Percentiles rank a stretch among this genome's conserved stretches.
Evolutionary conservation across 2,329 filamentous ascomycete genomes (phyloP).

Genomic region (Sporothrix brunneoviolacea): DNA sequence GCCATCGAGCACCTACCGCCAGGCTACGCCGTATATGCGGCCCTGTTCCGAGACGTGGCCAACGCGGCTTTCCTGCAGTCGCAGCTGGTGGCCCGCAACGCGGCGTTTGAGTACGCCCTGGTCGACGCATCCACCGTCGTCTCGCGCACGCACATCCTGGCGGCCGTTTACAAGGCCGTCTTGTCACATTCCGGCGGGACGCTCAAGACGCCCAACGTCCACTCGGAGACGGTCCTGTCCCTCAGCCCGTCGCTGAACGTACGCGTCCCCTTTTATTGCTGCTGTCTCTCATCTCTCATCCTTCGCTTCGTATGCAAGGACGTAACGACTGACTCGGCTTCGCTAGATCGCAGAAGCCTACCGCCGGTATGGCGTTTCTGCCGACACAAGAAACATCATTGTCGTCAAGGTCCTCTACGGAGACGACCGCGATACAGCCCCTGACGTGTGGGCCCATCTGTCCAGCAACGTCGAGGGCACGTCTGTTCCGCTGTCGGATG

Average conservation of each 20-base stretch:
- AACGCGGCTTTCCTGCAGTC: slow-evolving; percentile 74
- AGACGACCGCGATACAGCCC: slow-evolving; percentile 34
- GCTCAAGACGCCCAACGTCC: slow-evolving; percentile 75
- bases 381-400: slow-evolving; percentile 64
- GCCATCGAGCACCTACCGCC: slow-evolving; percentile 68
- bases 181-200: slow-evolving; percentile 52
- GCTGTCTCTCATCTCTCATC: background rate
- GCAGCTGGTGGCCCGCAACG: slow-evolving; percentile 79
- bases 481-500: slow-evolving; percentile 54
- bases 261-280: background rate
- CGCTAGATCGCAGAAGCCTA: slow-evolving; percentile 96
- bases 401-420: slow-evolving; percentile 69
- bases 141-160: slow-evolving; percentile 65
- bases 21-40: slow-evolving; percentile 61
- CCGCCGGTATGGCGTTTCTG: slow-evolving; percentile 73
- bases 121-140: slow-evolving; percentile 77
- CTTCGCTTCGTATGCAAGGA: too few relatives aligned
- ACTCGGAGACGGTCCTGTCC: slow-evolving; percentile 79
- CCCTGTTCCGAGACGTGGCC: slow-evolving; percentile 66
- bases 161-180: slow-evolving; percentile 71
- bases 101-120: slow-evolving; percentile 87
- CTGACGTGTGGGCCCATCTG: slow-evolving; percentile 54
- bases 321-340: too few relatives aligned
- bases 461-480: slow-evolving; percentile 54
- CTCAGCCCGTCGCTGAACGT: slow-evolving; percentile 81